phyloP scores from a whole-genome alignment of 2,329 filamentous ascomycete genomes.

The Ceratocystis harringtonii region DNA sequence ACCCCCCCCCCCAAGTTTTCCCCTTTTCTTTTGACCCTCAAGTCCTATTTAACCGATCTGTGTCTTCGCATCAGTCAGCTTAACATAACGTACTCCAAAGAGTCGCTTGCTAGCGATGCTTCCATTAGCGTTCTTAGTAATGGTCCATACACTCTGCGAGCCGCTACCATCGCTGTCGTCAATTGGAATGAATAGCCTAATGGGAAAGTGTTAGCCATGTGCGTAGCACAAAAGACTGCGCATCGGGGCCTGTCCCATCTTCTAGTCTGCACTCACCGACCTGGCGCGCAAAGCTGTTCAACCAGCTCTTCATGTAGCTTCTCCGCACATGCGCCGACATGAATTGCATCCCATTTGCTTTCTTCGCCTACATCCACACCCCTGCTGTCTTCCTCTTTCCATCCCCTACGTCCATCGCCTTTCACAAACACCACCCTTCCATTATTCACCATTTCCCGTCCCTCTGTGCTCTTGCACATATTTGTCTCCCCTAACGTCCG shows the following conservation, averaged over 20 bases:
- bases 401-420: conserved; percentile 59
- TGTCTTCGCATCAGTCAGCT: conserved; percentile 53
- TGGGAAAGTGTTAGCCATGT: background rate
- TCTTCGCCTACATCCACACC: background rate
- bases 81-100: conserved; percentile 64
- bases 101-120: conserved; percentile 37
- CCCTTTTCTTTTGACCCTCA: background rate
- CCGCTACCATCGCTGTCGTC: conserved; percentile 35
- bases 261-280: conserved; percentile 33
- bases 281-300: conserved; percentile 63
- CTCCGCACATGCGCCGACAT: conserved; percentile 76
- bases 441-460: conserved; percentile 42
- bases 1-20: background rate
- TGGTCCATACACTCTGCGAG: conserved; percentile 54
- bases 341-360: conserved; percentile 68
- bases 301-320: conserved; percentile 58
- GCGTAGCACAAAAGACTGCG: background rate
- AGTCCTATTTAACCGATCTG: background rate
- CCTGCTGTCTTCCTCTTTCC: conserved; percentile 31
- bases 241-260: conserved; percentile 16
- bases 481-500: conserved; percentile 48
- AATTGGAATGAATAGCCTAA: conserved; percentile 62
- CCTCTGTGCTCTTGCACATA: conserved; percentile 47
- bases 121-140: conserved; percentile 57
- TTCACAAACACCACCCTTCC: conserved; percentile 57